phyloP scores from a whole-genome alignment of 129 eudicot genomes.

The Saussurea involucrata region DNA sequence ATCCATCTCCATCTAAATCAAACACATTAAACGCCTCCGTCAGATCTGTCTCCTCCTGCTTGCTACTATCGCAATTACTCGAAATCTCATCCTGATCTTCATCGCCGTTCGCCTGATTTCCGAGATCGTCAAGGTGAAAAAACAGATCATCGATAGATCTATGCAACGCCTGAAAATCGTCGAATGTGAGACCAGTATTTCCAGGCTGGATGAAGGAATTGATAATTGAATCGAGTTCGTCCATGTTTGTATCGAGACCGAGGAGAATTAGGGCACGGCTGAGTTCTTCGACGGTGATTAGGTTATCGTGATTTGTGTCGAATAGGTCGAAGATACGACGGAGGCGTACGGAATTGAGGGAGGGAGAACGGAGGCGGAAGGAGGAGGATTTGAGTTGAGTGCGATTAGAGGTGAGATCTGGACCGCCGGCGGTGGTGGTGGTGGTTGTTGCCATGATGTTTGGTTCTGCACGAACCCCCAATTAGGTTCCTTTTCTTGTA shows the following conservation, averaged over 20 bases:
- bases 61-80: not conserved
- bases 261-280: constrained; percentile 59
- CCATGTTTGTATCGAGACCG: constrained; percentile 54
- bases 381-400: constrained; percentile 23
- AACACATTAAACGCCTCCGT: constrained; percentile 83
- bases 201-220: constrained; percentile 51
- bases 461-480: not conserved
- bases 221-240: constrained; percentile 48
- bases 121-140: constrained; percentile 33
- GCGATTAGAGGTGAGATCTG: not conserved
- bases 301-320: constrained; percentile 61
- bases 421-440: not conserved
- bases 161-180: constrained; percentile 67
- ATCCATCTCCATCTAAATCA: constrained; percentile 82
- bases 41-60: constrained; percentile 58
- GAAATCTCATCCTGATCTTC: not conserved
- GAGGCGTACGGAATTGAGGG: constrained; percentile 76
- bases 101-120: not conserved
- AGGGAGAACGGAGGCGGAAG: constrained; percentile 63
- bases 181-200: constrained; percentile 51
- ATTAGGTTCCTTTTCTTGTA: not conserved
- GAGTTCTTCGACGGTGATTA: constrained; percentile 71
- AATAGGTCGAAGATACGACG: constrained; percentile 78
- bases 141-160: constrained; percentile 50
- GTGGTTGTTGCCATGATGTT: constrained; percentile 28